A percentile compares a stretch with the other conserved stretches of the same genome.
Evolutionary conservation across 805 yeast species (phyloP).

Genomic region (Schwanniomyces pseudopolymorphus): DNA sequence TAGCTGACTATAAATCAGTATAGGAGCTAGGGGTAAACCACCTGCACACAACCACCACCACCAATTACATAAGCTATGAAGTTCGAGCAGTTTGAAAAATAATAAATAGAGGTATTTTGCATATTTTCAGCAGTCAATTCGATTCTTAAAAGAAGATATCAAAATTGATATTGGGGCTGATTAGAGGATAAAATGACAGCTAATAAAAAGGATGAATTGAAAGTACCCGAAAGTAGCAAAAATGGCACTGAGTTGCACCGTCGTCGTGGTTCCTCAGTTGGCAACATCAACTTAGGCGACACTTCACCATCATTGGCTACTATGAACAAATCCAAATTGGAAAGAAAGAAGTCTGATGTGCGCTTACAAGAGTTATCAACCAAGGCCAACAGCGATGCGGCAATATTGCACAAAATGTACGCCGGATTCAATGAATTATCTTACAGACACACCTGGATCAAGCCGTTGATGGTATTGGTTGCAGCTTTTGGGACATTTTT

Average conservation of each 20-base stretch:
- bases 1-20: not conserved
- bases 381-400: conserved; percentile 43
- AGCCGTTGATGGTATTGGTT: conserved; percentile 54
- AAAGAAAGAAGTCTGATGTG: conserved; percentile 33
- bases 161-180: not conserved
- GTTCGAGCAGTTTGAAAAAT: too few relatives aligned
- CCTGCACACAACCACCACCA: not conserved
- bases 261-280: conserved; percentile 68
- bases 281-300: conserved; percentile 74
- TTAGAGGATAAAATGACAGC: not conserved
- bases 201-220: not conserved
- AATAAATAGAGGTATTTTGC: not conserved
- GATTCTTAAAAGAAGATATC: too few relatives aligned
- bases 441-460: conserved; percentile 68
- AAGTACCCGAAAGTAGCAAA: not conserved
- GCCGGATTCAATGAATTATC: conserved; percentile 58
- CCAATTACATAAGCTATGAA: not conserved
- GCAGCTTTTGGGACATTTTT: conserved; percentile 45
- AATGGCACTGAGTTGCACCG: conserved; percentile 13
- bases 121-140: not conserved
- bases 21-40: not conserved
- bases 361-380: conserved; percentile 29
- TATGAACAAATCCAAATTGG: conserved; percentile 49
- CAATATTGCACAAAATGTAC: conserved; percentile 54
- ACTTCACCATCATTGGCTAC: conserved; percentile 62